Base-by-base conservation (phyloP, 345 rosid species). In the Lepidium didymum region DNA sequence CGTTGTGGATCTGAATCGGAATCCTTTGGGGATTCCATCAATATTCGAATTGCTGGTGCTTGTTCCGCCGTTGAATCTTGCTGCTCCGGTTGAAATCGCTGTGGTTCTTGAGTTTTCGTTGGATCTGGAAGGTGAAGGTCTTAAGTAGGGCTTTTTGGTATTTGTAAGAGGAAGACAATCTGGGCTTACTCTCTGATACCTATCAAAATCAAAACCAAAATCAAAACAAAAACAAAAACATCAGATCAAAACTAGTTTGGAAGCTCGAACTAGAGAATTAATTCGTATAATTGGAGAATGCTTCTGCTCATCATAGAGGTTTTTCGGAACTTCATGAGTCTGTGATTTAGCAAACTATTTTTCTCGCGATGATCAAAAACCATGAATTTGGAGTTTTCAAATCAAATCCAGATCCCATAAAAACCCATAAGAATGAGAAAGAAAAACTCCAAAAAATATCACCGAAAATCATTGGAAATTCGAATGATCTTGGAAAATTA, bases 121-220 rank as follows among this genome's bases (percentile, higher is more conserved):
- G 74, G 71, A 53, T 70, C 62, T 62, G 37, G 68, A 62, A 14
- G 68, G 75, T 19, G 75, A 70, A 52, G 74, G 56, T 74, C 75
- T 80, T 53, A 71, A 67, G 77, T 19, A 78, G 42, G 77, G 53
- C 62, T 80, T 85, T 51, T 70, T 82, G 14, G 66, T 37, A 41
- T 77, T 82, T 31, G 77, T 49, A 2, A 77, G 55, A 35, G 85
- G 83, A 68, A 54, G 70, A 59, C 49, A 80, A 76, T 80, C 86
- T 65, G 88, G 83, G 72, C 79, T 77, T 54, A 79, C 84, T 82
- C 86, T 84, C 62, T 84, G 82, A 68, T 78, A 84, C 73, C 86
- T 84, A 80, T 43, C 16, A 54, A 35, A 12, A 11, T 46, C 5
- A 4, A 25, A 11, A 52, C 13, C 9, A 18, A 52, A 21, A 55